Evolutionary conservation across 106 monocot species (phyloP), one percentile per base, ranked within the genome.

Genomic region (Platanthera guangdongensis): DNA sequence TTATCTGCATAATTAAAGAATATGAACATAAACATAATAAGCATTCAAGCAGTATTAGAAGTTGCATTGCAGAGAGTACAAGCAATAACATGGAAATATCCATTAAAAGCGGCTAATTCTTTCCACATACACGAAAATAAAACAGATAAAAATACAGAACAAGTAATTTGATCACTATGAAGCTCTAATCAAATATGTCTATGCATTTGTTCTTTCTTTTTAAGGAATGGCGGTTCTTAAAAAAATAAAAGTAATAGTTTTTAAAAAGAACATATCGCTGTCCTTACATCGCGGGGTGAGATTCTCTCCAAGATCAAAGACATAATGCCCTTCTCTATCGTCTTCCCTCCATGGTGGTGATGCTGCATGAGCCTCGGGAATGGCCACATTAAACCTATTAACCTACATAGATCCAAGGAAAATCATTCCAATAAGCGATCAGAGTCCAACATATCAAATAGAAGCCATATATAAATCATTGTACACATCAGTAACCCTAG

Each of bases 251-350:
- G 9, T 10, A 62, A 47, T 10, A 64, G 9, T 19, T 28, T 64
- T 3, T 12, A 65, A 65, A 65, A 32, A 65, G 12, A 64, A 71
- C 9, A 71, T 51, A 51, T 72, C 19, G 51, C 50, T 51, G 22
- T 70, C 3, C 84, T 84, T 80, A 96, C 96, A 93, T 91, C 96
- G 81, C 14, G 87, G 89, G 25, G 93, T 93, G 70, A 96, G 89
- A 79, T 93, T 93, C 74, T 96, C 96, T 62, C 93, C 93, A 11
- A 93, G 91, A 51, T 91, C 83, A 80, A 93, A 96, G 45, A 96
- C 88, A 46, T 85, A 93, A 69, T 96, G 96, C 8, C 93, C 96
- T 12, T 96, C 96, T 47, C 87, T 78, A 53, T 93, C 96, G 48
- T 89, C 96, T 19, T 84, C 88, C 64, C 96, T 85, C 88, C 80